A percentile compares a stretch with the other conserved stretches of the same genome.
Conservation (phyloP, 176 grass and related monocot species). For the Urochloa ruziziensis region DNA sequence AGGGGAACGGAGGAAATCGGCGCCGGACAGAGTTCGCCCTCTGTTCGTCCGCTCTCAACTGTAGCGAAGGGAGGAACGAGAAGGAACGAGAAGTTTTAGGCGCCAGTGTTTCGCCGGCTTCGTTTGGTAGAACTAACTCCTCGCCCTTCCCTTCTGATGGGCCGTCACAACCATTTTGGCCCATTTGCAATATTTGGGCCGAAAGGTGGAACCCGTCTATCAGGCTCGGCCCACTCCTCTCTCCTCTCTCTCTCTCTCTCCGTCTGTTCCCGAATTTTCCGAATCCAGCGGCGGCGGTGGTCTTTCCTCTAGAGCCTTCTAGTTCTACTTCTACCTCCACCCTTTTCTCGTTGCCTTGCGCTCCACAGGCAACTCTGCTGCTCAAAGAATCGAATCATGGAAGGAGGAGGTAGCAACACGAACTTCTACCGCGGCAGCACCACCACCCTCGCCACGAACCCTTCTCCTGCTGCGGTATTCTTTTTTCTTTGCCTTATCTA, state of each 20-base stretch:
- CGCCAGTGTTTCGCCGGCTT: too few species aligned
- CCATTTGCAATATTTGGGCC: too few species aligned
- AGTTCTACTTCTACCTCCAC: neutral
- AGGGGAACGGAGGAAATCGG: too few species aligned
- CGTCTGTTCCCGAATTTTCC: neutral
- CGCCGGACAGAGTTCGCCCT: too few species aligned
- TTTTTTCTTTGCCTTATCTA: neutral
- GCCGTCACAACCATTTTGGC: neutral
- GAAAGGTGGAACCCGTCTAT: too few species aligned
- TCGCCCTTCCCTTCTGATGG: neutral
- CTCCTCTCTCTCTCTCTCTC: neutral
- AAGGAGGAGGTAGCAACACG: neutral
- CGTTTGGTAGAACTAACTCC: too few species aligned
- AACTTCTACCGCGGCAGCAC: neutral
- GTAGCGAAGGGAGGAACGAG: too few species aligned
- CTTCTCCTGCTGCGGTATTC: constrained; percentile 22
- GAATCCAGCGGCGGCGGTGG: neutral
- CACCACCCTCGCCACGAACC: neutral
- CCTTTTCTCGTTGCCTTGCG: neutral
- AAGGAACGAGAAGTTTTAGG: too few species aligned
- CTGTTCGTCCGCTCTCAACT: too few species aligned
- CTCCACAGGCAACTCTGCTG: neutral
- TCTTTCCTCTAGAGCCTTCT: constrained; percentile 25
- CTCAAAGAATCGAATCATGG: constrained; percentile 25
- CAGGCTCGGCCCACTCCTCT: too few species aligned